Evolutionary conservation across 169 alveolate genomes (phyloP), one percentile per base, ranked within the genome.

Genomic region (Theileria orientalis): DNA sequence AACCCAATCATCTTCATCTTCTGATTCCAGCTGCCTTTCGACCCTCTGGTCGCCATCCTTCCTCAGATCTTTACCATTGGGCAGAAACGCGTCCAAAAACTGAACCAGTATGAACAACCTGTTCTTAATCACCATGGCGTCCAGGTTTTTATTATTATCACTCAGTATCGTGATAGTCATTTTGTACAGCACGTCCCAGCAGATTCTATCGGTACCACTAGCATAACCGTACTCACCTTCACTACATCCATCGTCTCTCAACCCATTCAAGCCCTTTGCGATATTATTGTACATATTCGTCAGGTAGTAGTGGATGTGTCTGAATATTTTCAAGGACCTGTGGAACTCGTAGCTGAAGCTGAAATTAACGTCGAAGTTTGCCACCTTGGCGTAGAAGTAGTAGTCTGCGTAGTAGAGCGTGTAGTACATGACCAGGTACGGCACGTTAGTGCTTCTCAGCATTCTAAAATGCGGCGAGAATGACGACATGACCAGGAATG

Each of bases 1-100:
- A 7, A 72, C 57, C 47, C 68, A 79, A 7, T 59, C 49, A 35
- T 79, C 76, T 21, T 64, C 69, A 14, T 33, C 76, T n/a, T 56
- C 62, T n/a, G 23, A 64, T 2, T 7, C 76, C 16, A 33, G 21
- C 19, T 21, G 32, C 14, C 29, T 56, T 14, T 8, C 14, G 6
- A 60, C 60, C n/a, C n/a, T n/a, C n/a, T n/a, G n/a, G n/a, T n/a
- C n/a, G n/a, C n/a, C n/a, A n/a, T n/a, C n/a, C 29, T 6, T 56
- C 14, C 66, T 37, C 60, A 16, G 23, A 1, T 41, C 51, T 35
- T 25, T 49, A 5, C 54, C 61, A 19, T 40, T n/a, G 21, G 41
- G 29, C 21, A 27, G 33, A 0, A 33, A 19, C 40, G 13, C 74
- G 19, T 63, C 25, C 21, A 44, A 63, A 37, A 44, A 42, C 14